These are phyloP conservation scores for Trichoderma aggressivum DNA, from an alignment of 2,329 filamentous ascomycete species.

Conservation along the genomic window DNA sequence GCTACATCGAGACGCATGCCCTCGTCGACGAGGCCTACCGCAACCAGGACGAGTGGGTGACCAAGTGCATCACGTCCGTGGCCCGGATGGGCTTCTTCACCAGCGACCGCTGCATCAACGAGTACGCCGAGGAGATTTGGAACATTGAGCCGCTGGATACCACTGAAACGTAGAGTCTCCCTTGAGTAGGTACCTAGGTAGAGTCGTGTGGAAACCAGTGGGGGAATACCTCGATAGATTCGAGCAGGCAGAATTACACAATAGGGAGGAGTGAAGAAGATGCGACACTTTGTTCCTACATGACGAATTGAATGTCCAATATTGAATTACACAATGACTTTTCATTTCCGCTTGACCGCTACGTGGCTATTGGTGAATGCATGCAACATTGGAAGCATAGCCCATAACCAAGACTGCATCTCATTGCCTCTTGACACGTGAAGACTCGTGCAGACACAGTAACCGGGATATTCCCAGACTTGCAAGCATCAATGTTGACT, in stretches of 20 bases:
- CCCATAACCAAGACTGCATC: too few relatives aligned
- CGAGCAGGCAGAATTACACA: neutral
- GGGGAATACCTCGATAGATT: neutral
- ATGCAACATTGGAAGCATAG: neutral
- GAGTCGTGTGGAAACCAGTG: neutral
- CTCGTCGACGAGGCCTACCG: conserved; percentile 89
- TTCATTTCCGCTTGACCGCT: too few relatives aligned
- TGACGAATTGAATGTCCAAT: conserved; percentile 1
- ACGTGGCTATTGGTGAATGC: neutral
- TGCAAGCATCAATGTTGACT: neutral
- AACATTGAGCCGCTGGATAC: conserved; percentile 78
- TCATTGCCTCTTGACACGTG: neutral
- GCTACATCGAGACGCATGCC: conserved; percentile 85
- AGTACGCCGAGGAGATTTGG: conserved; percentile 97
- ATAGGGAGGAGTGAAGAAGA: neutral
- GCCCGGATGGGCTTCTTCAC: conserved; percentile 97
- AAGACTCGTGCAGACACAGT: neutral
- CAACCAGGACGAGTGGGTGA: conserved; percentile 89
- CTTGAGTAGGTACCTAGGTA: too few relatives aligned
- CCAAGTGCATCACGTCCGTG: conserved; percentile 84
- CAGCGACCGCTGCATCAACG: conserved; percentile 90
- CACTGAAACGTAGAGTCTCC: conserved; percentile 31
- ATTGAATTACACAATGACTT: neutral
- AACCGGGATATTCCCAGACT: neutral
- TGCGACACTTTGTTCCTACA: conserved; percentile 6